Conservation (phyloP, 768 basidiomycete genomes). For the Suillus decipiens region DNA sequence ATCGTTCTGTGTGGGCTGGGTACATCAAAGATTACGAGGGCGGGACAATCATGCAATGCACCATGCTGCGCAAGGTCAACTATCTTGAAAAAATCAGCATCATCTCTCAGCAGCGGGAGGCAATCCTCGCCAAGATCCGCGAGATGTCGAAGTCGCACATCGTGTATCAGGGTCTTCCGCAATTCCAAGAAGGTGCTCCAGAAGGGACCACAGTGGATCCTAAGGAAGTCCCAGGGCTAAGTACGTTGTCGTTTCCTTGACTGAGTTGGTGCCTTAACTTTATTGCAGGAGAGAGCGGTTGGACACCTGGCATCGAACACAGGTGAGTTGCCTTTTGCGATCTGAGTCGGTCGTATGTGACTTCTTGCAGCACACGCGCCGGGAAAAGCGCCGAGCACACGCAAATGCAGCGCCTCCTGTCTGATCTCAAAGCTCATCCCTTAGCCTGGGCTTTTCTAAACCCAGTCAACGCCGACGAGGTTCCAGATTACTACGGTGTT, state of each 20-base stretch:
- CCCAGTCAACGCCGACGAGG: slow-evolving; percentile 80
- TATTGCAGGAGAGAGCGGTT: slow-evolving; percentile 79
- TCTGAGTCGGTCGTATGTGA: slow-evolving; percentile 13
- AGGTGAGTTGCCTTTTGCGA: slow-evolving; percentile 46
- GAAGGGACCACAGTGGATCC: slow-evolving; percentile 62
- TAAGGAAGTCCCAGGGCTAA: slow-evolving; percentile 83
- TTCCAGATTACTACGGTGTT: slow-evolving; percentile 87
- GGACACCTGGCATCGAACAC: slow-evolving; percentile 82
- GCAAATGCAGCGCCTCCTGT: slow-evolving; percentile 75
- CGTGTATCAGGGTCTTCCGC: slow-evolving; percentile 75
- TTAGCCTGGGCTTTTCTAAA: slow-evolving; percentile 85
- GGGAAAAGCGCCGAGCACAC: slow-evolving; percentile 58
- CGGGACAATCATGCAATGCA: slow-evolving; percentile 98
- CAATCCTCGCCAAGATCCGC: slow-evolving; percentile 86
- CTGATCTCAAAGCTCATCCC: slow-evolving; percentile 75
- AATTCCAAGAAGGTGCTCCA: slow-evolving; percentile 64
- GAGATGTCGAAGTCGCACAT: slow-evolving; percentile 85
- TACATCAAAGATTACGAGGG: slow-evolving; percentile 99
- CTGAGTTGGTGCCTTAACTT: slow-evolving; percentile 7
- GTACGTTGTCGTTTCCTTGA: slow-evolving; percentile 44
- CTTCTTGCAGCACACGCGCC: slow-evolving; percentile 37
- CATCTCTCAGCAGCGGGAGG: slow-evolving; percentile 82
- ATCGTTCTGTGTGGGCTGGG: slow-evolving; percentile 91
- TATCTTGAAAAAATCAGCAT: slow-evolving; percentile 82
- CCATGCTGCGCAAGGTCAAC: slow-evolving; percentile 89